A percentile compares a stretch with the other conserved stretches of the same genome.
Evolutionary conservation across 371 early-diverging fungal species (phyloP).

Genomic region (Mucor mucedo): DNA sequence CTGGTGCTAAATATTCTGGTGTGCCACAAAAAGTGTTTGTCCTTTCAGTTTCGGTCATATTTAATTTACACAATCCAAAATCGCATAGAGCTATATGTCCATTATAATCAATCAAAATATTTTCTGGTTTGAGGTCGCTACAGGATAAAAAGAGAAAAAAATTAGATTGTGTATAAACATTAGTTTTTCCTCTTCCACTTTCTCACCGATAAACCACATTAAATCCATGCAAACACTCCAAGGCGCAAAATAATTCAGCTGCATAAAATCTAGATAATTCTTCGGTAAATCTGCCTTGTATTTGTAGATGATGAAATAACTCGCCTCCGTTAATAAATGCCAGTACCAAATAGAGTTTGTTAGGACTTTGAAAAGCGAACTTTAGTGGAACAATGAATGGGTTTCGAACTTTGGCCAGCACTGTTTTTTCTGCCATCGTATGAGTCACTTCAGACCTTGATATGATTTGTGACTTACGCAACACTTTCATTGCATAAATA

Average conservation of each 20-base stretch:
- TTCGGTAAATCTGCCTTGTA: constrained; percentile 76
- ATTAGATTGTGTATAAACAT: not conserved
- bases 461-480: constrained; percentile 94
- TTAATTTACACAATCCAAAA: constrained; percentile 97
- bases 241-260: constrained; percentile 77
- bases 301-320: constrained; percentile 89
- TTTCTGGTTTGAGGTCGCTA: constrained; percentile 94
- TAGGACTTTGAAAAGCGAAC: constrained; percentile 84
- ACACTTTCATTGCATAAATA: constrained; percentile 97
- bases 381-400: constrained; percentile 91
- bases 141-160: too few species aligned
- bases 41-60: constrained; percentile 91
- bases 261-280: constrained; percentile 74
- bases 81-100: constrained; percentile 98
- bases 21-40: constrained; percentile 99
- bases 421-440: constrained; percentile 90
- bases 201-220: constrained; percentile 83
- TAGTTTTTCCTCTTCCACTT: not conserved
- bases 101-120: constrained; percentile 93
- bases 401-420: constrained; percentile 82
- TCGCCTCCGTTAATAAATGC: constrained; percentile 96
- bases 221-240: constrained; percentile 89
- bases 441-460: constrained; percentile 88
- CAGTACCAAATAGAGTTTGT: constrained; percentile 88
- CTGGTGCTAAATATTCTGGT: constrained; percentile 99